A percentile compares a stretch with the other conserved stretches of the same genome.
Conservation (phyloP, 768 basidiomycete genomes). For the Podaxis sp. region DNA sequence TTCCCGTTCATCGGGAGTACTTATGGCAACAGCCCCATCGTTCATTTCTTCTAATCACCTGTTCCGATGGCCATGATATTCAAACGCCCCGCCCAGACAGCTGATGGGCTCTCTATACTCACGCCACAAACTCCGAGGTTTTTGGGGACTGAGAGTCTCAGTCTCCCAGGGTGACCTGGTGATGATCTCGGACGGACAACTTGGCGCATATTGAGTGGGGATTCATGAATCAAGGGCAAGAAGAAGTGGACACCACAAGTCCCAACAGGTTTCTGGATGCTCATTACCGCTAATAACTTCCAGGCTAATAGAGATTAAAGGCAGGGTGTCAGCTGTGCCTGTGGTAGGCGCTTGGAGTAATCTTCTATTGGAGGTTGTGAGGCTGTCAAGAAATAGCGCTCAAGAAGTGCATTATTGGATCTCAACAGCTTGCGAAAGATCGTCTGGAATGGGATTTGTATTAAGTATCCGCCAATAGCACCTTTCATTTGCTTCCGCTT, state of each 20-base stretch:
- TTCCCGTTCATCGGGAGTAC: background rate
- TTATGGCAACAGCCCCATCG: background rate
- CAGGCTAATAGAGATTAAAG: background rate
- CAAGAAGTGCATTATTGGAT: background rate
- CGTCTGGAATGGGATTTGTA: background rate
- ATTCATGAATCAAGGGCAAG: background rate
- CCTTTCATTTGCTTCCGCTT: background rate
- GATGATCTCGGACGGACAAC: background rate
- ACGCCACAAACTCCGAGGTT: constrained; percentile 3
- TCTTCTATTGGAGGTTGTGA: background rate
- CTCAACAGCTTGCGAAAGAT: constrained; percentile 10
- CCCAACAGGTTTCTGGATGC: background rate
- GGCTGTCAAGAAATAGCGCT: background rate
- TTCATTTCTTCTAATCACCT: background rate
- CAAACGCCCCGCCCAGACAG: background rate
- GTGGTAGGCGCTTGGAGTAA: background rate
- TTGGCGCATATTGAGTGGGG: background rate
- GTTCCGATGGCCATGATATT: background rate
- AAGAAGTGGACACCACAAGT: background rate
- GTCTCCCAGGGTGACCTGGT: background rate
- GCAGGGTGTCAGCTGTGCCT: background rate
- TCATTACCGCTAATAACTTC: background rate
- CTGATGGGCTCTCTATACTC: background rate
- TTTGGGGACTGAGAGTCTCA: background rate
- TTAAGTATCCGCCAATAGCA: background rate